These are phyloP conservation scores for Glycine soja DNA, from an alignment of 306 rosid species.

Conservation along the genomic window DNA sequence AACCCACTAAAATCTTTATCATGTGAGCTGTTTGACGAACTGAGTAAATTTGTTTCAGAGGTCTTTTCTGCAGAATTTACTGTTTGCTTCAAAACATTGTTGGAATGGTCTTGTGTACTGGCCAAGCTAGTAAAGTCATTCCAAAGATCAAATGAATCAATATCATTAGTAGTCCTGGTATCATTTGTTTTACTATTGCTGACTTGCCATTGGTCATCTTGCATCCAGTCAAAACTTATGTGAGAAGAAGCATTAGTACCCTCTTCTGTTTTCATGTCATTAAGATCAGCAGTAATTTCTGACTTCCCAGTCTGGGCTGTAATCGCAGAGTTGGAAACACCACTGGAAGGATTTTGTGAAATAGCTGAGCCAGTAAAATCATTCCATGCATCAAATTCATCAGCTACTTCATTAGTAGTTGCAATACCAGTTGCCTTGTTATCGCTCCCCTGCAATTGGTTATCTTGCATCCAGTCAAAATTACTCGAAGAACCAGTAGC, in stretches of 20 bases:
- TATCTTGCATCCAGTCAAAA: slow-evolving; percentile 65
- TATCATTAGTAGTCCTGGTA: slow-evolving; percentile 44
- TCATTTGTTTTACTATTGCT: slow-evolving; percentile 52
- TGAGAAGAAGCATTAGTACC: slow-evolving; percentile 47
- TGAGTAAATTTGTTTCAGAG: slow-evolving; percentile 54
- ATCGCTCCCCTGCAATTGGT: slow-evolving; percentile 53
- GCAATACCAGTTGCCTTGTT: slow-evolving; percentile 48
- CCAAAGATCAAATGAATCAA: slow-evolving; percentile 68
- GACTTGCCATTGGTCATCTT: slow-evolving; percentile 59
- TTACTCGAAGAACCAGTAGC: slow-evolving; percentile 46
- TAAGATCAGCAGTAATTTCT: slow-evolving; percentile 48
- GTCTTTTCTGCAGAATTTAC: slow-evolving; percentile 52
- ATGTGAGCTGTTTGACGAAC: slow-evolving; percentile 51
- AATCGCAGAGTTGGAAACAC: slow-evolving; percentile 53
- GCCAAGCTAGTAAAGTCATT: slow-evolving; percentile 63
- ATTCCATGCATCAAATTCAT: slow-evolving; percentile 71
- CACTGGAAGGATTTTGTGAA: slow-evolving; percentile 50
- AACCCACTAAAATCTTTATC: slow-evolving; percentile 59
- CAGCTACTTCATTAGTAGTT: slow-evolving; percentile 46
- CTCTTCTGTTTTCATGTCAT: slow-evolving; percentile 47
- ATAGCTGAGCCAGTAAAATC: slow-evolving; percentile 67
- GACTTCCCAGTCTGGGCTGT: slow-evolving; percentile 54
- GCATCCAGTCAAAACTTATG: slow-evolving; percentile 58
- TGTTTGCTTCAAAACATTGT: slow-evolving; percentile 54
- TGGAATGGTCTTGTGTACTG: slow-evolving; percentile 52